Conservation (phyloP, 2,329 filamentous ascomycete species). For the Aureobasidium sp. region DNA sequence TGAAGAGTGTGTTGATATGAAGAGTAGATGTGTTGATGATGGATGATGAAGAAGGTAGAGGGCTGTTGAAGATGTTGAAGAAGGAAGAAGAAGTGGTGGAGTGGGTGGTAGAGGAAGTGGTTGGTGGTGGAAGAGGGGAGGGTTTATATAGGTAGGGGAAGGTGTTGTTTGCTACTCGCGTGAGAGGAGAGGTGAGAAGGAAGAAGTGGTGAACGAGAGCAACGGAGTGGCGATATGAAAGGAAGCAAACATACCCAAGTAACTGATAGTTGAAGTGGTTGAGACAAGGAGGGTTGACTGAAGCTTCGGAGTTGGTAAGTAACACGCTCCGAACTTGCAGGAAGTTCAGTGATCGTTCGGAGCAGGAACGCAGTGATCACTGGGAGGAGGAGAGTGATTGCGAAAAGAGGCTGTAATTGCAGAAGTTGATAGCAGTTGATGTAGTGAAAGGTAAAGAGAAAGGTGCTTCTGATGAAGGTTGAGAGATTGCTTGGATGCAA, state of each 20-base stretch:
- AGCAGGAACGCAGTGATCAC: not conserved
- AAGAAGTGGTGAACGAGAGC: not conserved
- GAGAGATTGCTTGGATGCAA: not conserved
- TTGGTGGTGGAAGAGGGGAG: not conserved
- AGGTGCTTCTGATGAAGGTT: not conserved
- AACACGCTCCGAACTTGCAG: not conserved
- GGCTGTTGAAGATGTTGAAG: not conserved
- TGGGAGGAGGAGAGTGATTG: not conserved
- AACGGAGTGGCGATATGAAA: not conserved
- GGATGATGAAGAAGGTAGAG: conserved; percentile 5
- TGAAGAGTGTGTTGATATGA: not conserved
- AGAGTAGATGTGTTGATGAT: not conserved
- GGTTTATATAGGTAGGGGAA: not conserved
- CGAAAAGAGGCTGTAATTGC: not conserved
- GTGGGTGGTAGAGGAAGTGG: conserved; percentile 9
- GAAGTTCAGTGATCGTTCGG: not conserved
- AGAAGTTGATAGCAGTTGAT: not conserved
- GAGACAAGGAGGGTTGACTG: not conserved
- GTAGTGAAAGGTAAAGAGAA: not conserved
- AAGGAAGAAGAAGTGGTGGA: not conserved
- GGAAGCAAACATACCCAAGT: not conserved
- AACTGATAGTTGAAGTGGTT: not conserved
- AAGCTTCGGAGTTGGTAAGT: not conserved
- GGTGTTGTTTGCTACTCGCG: conserved; percentile 2
- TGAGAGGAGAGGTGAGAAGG: not conserved